Conservation (phyloP, 352 stramenopile species). For the Bremia lactucae region DNA sequence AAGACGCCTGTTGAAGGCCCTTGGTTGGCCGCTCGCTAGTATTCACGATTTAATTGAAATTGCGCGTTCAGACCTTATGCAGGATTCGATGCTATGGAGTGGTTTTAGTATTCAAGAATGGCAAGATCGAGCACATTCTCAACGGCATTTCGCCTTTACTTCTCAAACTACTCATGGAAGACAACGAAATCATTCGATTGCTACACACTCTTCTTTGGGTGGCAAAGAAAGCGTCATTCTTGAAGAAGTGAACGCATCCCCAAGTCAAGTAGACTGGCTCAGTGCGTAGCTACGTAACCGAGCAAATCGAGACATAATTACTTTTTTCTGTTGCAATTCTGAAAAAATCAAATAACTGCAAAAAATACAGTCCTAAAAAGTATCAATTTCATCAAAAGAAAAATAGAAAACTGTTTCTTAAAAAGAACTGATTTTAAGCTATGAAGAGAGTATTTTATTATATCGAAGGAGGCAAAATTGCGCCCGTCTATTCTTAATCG, state of each 20-base stretch:
- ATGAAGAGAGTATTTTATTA: too few species aligned
- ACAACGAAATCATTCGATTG: not conserved
- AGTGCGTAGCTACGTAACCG: not conserved
- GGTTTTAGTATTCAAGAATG: slow-evolving; percentile 36
- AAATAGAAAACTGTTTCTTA: too few species aligned
- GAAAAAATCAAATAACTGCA: too few species aligned
- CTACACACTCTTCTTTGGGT: not conserved
- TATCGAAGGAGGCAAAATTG: too few species aligned
- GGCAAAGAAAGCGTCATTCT: slow-evolving; percentile 9
- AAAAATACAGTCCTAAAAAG: too few species aligned
- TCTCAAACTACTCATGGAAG: not conserved
- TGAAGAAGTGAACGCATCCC: slow-evolving; percentile 9
- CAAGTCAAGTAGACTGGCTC: slow-evolving; percentile 16
- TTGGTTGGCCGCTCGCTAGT: slow-evolving; percentile 34
- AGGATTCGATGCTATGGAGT: slow-evolving; percentile 27
- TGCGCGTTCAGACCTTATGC: slow-evolving; percentile 8
- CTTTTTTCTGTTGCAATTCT: too few species aligned
- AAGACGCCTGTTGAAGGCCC: slow-evolving; percentile 23
- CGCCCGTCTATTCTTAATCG: too few species aligned
- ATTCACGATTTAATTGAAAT: slow-evolving; percentile 21
- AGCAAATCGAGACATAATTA: not conserved
- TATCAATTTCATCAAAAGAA: too few species aligned
- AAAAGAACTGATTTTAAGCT: too few species aligned
- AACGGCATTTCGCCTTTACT: not conserved
- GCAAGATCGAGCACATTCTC: slow-evolving; percentile 11